These are phyloP conservation scores for Osmanthus fragrans DNA, from an alignment of 257 asterid genomes.

Conservation along the genomic window DNA sequence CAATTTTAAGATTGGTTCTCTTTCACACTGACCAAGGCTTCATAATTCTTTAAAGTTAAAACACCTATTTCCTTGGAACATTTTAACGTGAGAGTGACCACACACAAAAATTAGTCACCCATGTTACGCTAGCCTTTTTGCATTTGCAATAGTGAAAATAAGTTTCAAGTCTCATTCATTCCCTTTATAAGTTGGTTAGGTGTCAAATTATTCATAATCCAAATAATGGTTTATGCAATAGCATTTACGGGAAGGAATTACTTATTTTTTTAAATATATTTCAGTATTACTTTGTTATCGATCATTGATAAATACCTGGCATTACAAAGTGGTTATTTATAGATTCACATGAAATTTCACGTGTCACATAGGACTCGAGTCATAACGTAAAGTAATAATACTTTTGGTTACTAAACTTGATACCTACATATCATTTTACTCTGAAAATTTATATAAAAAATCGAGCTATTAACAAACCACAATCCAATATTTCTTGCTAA, in stretches of 20 bases:
- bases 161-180: neutral
- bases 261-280: too few species aligned
- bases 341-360: neutral
- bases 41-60: neutral
- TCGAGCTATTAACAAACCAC: conserved; percentile 1
- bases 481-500: conserved; percentile 8
- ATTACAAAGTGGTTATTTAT: neutral
- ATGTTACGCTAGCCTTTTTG: neutral
- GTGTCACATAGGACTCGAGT: neutral
- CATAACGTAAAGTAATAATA: neutral
- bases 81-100: neutral
- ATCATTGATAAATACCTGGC: too few species aligned
- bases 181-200: neutral
- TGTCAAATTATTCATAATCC: neutral
- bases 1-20: neutral
- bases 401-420: neutral
- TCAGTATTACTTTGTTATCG: too few species aligned
- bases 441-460: conserved; percentile 12
- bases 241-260: neutral
- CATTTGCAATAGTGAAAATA: neutral
- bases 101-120: neutral
- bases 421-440: too few species aligned
- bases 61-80: neutral
- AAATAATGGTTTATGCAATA: neutral
- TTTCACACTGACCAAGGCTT: neutral